phyloP scores from a whole-genome alignment of 2,329 filamentous ascomycete species.

The Drechslera avenae region DNA sequence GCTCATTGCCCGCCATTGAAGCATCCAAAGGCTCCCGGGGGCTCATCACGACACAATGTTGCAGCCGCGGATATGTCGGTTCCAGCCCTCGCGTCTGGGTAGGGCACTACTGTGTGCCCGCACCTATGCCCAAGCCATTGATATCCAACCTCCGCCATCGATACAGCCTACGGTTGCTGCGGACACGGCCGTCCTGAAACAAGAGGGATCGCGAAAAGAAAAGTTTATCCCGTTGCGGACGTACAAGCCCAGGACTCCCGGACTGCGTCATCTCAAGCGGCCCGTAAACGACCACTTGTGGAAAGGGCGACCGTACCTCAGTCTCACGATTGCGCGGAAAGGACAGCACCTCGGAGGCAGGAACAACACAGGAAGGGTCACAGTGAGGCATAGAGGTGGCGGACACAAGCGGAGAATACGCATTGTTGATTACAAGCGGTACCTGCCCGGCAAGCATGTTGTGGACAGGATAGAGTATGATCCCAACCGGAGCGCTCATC shows the following conservation, averaged over 20 bases:
- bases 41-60: constrained; percentile 58
- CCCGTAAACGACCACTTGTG: constrained; percentile 96
- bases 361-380: constrained; percentile 84
- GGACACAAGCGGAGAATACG: constrained; percentile 91
- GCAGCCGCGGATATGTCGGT: constrained; percentile 67
- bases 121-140: constrained; percentile 56
- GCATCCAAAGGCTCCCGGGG: constrained; percentile 20
- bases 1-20: constrained; percentile 26
- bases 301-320: constrained; percentile 84
- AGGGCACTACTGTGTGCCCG: constrained; percentile 55
- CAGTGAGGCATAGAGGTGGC: constrained; percentile 88
- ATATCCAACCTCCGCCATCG: constrained; percentile 39
- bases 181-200: constrained; percentile 28
- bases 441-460: constrained; percentile 76
- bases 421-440: constrained; percentile 85
- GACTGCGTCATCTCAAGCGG: constrained; percentile 86
- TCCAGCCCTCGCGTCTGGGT: constrained; percentile 56
- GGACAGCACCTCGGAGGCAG: constrained; percentile 91
- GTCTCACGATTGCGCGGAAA: constrained; percentile 88
- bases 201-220: constrained; percentile 39
- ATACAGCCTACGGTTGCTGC: constrained; percentile 43
- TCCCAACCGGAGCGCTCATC: constrained; percentile 88
- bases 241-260: constrained; percentile 92
- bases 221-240: constrained; percentile 67
- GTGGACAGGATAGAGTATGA: constrained; percentile 98